Conservation (phyloP, 164 flowering plant genomes). For the Sextonia rubra region DNA sequence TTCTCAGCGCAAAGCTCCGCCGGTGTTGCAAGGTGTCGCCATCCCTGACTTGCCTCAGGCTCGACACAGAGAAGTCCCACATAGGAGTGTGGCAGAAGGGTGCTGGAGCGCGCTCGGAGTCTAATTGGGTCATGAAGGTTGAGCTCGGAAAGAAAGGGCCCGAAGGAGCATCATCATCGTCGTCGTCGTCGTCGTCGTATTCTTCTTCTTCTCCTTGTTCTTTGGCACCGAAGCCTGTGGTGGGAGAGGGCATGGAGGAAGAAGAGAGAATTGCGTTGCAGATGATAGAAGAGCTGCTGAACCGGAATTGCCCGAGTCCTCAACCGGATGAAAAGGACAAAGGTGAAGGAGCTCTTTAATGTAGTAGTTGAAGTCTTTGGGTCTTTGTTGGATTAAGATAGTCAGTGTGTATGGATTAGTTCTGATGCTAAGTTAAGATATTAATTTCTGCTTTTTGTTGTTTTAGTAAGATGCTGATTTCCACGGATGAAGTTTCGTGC, state of each 20-base stretch:
- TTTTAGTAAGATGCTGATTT: not conserved
- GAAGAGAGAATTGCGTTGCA: slow-evolving; percentile 54
- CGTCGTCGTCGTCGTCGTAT: not conserved
- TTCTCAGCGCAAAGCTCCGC: slow-evolving; percentile 56
- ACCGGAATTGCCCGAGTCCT: slow-evolving; percentile 30
- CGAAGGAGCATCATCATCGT: not conserved
- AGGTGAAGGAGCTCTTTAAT: slow-evolving; percentile 7
- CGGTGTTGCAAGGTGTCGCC: slow-evolving; percentile 63
- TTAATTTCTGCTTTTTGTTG: not conserved
- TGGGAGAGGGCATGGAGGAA: slow-evolving; percentile 8
- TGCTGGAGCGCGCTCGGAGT: slow-evolving; percentile 52
- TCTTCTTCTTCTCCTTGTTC: too few relatives aligned
- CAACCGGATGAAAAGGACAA: slow-evolving; percentile 1
- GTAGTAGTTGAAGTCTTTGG: not conserved
- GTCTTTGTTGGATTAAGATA: not conserved
- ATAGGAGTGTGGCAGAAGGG: slow-evolving; percentile 93
- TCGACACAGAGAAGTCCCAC: slow-evolving; percentile 67
- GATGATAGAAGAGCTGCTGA: slow-evolving; percentile 66
- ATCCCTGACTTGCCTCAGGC: slow-evolving; percentile 75
- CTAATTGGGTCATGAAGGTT: slow-evolving; percentile 76
- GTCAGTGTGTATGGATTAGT: not conserved
- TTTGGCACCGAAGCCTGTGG: not conserved
- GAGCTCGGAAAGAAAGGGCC: slow-evolving; percentile 40
- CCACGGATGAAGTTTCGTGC: not conserved
- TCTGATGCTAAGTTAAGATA: not conserved